Evolutionary conservation across 192 early-diverging fungal species (phyloP).

Genomic region (Gigaspora rosea): DNA sequence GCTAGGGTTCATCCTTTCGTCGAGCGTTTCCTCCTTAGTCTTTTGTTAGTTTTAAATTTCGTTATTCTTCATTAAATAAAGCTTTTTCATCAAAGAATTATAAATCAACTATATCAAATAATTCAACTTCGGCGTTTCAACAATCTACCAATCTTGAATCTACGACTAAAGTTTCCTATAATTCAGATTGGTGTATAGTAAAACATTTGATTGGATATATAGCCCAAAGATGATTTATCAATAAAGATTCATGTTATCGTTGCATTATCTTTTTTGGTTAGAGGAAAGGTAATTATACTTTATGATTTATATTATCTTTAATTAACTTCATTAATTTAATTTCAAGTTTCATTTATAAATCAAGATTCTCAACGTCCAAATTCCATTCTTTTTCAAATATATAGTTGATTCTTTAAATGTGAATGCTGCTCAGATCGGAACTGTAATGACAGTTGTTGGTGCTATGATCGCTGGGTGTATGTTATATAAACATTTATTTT

Average conservation of each 20-base stretch:
- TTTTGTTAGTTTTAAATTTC: too few species aligned
- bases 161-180: too few species aligned
- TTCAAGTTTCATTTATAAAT: constrained; percentile 22
- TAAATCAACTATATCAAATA: too few species aligned
- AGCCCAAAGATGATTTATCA: constrained; percentile 58
- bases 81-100: too few species aligned
- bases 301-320: constrained; percentile 6
- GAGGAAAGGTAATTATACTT: constrained; percentile 57
- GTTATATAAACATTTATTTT: too few species aligned
- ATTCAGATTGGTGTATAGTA: too few species aligned
- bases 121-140: too few species aligned
- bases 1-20: too few species aligned
- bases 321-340: constrained; percentile 27
- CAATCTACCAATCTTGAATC: too few species aligned
- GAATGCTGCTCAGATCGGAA: constrained; percentile 60
- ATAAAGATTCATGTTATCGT: constrained; percentile 86
- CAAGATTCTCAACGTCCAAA: constrained; percentile 83
- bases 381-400: constrained; percentile 95
- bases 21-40: too few species aligned
- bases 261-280: constrained; percentile 82
- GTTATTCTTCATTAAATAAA: too few species aligned
- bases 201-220: too few species aligned
- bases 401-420: constrained; percentile 85
- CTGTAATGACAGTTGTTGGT: constrained; percentile 79
- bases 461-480: constrained; percentile 79